These are phyloP conservation scores for Dimargaris xerosporica DNA, from an alignment of 192 early-diverging fungal species.

Conservation along the genomic window DNA sequence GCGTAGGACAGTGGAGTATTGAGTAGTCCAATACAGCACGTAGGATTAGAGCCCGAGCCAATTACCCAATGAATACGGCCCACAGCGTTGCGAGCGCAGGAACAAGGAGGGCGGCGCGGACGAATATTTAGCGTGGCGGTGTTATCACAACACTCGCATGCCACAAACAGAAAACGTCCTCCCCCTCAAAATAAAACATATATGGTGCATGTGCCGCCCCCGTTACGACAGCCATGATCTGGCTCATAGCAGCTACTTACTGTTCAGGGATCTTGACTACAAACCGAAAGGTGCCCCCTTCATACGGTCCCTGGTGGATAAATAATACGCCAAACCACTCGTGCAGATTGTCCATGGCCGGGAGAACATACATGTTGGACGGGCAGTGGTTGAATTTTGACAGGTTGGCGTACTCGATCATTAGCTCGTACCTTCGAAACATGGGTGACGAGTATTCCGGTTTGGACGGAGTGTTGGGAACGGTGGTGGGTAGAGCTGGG, in stretches of 20 bases:
- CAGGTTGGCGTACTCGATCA: background rate
- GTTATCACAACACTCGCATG: background rate
- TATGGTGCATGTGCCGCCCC: no score
- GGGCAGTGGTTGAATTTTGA: background rate
- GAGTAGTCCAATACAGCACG: background rate
- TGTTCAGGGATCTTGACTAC: background rate
- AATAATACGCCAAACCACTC: slow-evolving; percentile 9
- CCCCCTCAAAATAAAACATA: no score
- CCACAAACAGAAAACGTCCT: no score
- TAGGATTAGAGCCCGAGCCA: background rate
- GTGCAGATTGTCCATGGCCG: background rate
- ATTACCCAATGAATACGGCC: background rate
- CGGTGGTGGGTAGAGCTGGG: background rate
- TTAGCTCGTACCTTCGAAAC: slow-evolving; percentile 2
- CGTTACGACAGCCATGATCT: background rate
- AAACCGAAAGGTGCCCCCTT: slow-evolving; percentile 3
- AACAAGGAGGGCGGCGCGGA: background rate
- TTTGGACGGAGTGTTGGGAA: background rate
- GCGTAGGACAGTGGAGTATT: background rate
- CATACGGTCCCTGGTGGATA: slow-evolving; percentile 7
- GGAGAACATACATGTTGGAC: background rate
- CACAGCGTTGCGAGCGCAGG: background rate
- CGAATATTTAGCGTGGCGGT: background rate
- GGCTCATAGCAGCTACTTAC: background rate
- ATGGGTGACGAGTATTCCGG: background rate